A percentile compares a stretch with the other conserved stretches of the same genome.
These are phyloP conservation scores for Botrytis hyacinthi DNA, from an alignment of 2,329 filamentous ascomycete genomes.

Conservation along the genomic window DNA sequence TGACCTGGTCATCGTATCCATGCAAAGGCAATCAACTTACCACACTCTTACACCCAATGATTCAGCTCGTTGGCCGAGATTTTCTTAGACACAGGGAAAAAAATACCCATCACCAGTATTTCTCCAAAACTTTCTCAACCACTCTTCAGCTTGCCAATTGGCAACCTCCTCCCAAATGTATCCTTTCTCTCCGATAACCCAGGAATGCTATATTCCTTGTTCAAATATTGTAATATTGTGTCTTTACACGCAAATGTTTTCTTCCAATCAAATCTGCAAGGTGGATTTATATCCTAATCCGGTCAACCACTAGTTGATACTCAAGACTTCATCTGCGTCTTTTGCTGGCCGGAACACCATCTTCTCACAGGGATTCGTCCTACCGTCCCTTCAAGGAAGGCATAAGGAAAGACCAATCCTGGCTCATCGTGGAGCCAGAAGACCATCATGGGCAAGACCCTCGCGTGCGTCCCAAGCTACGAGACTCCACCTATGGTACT, in stretches of 20 bases:
- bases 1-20: neutral
- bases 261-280: conserved; percentile 7
- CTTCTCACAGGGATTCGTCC: conserved; percentile 3
- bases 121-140: neutral
- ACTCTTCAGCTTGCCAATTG: conserved; percentile 11
- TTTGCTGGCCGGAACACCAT: conserved; percentile 5
- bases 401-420: conserved; percentile 6
- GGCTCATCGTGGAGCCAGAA: conserved; percentile 5
- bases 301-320: conserved; percentile 6
- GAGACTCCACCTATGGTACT: neutral
- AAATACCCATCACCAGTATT: neutral
- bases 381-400: conserved; percentile 15
- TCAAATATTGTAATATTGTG: neutral
- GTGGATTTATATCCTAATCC: neutral
- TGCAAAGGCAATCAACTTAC: neutral
- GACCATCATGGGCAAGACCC: neutral
- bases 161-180: neutral
- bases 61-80: neutral
- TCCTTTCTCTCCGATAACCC: neutral
- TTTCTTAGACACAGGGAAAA: conserved; percentile 1
- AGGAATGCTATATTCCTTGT: neutral
- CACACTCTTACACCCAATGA: neutral
- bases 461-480: conserved; percentile 9
- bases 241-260: neutral
- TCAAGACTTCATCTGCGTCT: conserved; percentile 13